A percentile compares a stretch with the other conserved stretches of the same genome.
These are phyloP conservation scores for Durusdinium trenchii DNA, from an alignment of 73 alveolate genomes.

Conservation along the genomic window DNA sequence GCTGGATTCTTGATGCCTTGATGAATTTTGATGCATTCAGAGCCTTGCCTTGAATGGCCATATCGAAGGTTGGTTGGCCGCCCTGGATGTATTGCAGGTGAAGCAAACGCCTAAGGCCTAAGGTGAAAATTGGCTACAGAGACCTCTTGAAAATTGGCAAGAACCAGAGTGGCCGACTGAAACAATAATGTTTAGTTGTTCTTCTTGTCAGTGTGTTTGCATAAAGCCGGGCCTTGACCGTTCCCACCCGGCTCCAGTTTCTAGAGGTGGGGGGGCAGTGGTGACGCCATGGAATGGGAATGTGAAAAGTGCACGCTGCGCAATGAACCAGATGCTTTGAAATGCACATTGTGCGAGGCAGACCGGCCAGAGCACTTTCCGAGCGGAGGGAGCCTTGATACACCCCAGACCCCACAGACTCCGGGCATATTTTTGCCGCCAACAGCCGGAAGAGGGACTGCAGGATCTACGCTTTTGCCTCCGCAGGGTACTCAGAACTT, in stretches of 20 bases:
- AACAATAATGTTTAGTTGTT: too few species aligned
- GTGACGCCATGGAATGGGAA: slow-evolving; percentile 37
- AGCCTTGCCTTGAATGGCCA: too few species aligned
- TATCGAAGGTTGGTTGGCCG: too few species aligned
- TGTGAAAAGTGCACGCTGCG: slow-evolving; percentile 40
- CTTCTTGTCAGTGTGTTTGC: background rate
- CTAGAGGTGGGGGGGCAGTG: background rate
- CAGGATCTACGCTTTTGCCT: slow-evolving; percentile 7
- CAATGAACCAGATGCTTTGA: slow-evolving; percentile 20
- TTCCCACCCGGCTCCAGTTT: too few species aligned
- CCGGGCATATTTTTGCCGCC: slow-evolving; percentile 56
- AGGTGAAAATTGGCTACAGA: too few species aligned
- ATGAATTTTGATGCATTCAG: too few species aligned
- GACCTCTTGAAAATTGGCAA: too few species aligned
- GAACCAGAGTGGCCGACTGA: too few species aligned
- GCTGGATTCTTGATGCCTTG: too few species aligned
- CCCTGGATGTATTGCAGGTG: too few species aligned
- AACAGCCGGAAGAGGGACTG: slow-evolving; percentile 11
- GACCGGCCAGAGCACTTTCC: background rate
- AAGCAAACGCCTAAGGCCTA: too few species aligned
- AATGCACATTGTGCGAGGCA: slow-evolving; percentile 52
- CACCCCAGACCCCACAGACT: background rate
- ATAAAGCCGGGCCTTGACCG: background rate
- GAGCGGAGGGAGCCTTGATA: slow-evolving; percentile 3
- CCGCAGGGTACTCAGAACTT: slow-evolving; percentile 57